Base-by-base conservation (phyloP, 306 rosid genomes). In the Prunus mira region DNA sequence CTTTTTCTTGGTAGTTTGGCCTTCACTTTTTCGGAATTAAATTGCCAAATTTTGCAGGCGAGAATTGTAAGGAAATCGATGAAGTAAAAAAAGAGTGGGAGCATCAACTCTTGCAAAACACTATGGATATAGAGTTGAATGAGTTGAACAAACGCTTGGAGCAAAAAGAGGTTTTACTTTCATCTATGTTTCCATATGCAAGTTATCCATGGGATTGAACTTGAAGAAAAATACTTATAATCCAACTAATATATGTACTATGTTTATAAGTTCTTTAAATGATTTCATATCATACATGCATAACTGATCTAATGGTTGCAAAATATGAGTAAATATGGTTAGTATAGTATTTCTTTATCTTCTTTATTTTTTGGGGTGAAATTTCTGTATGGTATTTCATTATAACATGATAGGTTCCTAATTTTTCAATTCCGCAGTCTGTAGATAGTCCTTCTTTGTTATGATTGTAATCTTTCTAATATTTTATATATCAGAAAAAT, bases 91-190 rank as follows among this genome's bases (percentile, higher is more conserved):
- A 89, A 79, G 92, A 89, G 81, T 79, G 83, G 85, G 97, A 91
- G 81, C 97, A 91, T 80, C 88, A 84, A 79, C 55, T 84, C 49
- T 51, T 89, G 80, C 91, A 85, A 65, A 88, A 86, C 81, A 89
- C 89, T 51, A 68, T 91, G 97, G 97, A 89, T 71, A 80, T 85
- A 78, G 94, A 88, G 86, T 80, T 91, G 88, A 84, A 80, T 55
- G 97, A 89, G 79, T 88, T 91, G 57, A 91, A 91, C 82, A 83
- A 86, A 76, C 84, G 87, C 75, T 85, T 91, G 82, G 94, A 88
- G 87, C 93, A 88, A 80, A 91, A 91, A 88, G 97, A 91, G 97
- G 97, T 91, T 71, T 66, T 61, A 60, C 71, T 81, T 65, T 45
- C 38, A 51, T 38, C 67, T 52, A 45, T 43, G 30, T 63, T 63